Evolutionary conservation across 805 yeast genomes (phyloP), one percentile per base, ranked within the genome.

Genomic region (Nakazawaea siamensis): DNA sequence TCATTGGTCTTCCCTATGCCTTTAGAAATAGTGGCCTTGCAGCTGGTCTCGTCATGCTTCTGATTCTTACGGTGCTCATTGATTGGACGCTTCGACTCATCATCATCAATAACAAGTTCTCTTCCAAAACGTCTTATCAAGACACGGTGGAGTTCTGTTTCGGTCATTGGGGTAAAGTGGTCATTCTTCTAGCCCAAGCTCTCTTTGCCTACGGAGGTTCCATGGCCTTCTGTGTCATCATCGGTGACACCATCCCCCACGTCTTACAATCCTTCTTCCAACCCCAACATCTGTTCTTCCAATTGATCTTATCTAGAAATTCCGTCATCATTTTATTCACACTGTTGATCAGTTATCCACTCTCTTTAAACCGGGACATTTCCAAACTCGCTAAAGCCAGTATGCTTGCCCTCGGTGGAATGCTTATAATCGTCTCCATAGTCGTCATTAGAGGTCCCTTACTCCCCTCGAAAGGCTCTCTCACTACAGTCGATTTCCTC

Each of bases 221-320:
- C 41, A 77, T 86, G 66, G 97, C 96, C 2, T 90, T 86, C 57
- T 83, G 95, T 41, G 88, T 88, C 34, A 90, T 88, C 44, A 86
- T 88, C 21, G 97, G 97, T 15, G 97, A 88, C 50, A 83, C 96
- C 0, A 77, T 90, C 24, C 97, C 97, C 0, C 95, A 86, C 54
- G 95, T 88, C 4, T 54, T 90, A 31, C 62, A 75, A 37, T 73
- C 86, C 3, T 52, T 85, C 23, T 68, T 85, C 39, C 10, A 20
- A 10, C 10, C 23, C 10, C 10, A 7, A 8, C 23, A 7, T 8
- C 10, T 7, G 10, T 20, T 7, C 10, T 10, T 20, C 5, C 62
- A 66, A 1, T 68, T 81, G 57, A 35, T 85, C 3, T 66, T 84
- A 35, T 64, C 70, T 27, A 62, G 97, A 43, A 78, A 81, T 45